Conservation (phyloP, 2,329 filamentous ascomycete genomes). For the Arthroderma sp. region DNA sequence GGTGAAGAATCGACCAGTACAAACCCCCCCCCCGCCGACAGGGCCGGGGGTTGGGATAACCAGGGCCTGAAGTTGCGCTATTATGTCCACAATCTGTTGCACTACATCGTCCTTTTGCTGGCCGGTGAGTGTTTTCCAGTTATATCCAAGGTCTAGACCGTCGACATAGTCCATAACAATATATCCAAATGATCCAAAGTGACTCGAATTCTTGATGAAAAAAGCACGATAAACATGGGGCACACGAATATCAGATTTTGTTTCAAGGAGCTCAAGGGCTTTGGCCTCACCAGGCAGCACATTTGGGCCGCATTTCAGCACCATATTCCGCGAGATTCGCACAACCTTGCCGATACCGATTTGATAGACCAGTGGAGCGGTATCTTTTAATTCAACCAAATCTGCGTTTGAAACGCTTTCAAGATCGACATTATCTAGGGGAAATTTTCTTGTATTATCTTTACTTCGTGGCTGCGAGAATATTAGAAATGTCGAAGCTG, state of each 20-base stretch:
- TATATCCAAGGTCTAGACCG: constrained; percentile 15
- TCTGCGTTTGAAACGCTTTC: constrained; percentile 3
- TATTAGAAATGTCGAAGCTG: neutral
- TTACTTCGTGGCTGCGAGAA: constrained; percentile 5
- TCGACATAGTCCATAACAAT: constrained; percentile 20
- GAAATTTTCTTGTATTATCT: constrained; percentile 4
- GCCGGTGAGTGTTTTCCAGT: constrained; percentile 12
- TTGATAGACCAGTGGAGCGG: constrained; percentile 11
- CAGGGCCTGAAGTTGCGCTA: constrained; percentile 14
- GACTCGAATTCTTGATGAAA: constrained; percentile 12
- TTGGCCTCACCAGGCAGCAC: constrained; percentile 15
- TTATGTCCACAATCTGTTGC: constrained; percentile 13
- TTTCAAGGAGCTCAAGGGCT: constrained; percentile 12
- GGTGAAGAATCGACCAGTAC: constrained; percentile 10
- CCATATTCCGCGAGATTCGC: constrained; percentile 13
- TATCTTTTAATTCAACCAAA: constrained; percentile 4
- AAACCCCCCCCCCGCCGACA: constrained; percentile 6
- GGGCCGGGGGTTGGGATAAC: constrained; percentile 8
- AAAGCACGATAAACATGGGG: constrained; percentile 15
- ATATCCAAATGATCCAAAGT: constrained; percentile 16
- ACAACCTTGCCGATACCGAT: constrained; percentile 15
- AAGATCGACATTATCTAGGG: constrained; percentile 6
- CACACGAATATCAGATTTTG: constrained; percentile 12
- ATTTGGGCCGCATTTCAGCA: constrained; percentile 15
- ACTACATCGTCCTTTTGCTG: constrained; percentile 11